Percentiles rank a stretch among this genome's conserved stretches.
Conservation (phyloP, 768 basidiomycete species). For the Tulasnella sp. region DNA sequence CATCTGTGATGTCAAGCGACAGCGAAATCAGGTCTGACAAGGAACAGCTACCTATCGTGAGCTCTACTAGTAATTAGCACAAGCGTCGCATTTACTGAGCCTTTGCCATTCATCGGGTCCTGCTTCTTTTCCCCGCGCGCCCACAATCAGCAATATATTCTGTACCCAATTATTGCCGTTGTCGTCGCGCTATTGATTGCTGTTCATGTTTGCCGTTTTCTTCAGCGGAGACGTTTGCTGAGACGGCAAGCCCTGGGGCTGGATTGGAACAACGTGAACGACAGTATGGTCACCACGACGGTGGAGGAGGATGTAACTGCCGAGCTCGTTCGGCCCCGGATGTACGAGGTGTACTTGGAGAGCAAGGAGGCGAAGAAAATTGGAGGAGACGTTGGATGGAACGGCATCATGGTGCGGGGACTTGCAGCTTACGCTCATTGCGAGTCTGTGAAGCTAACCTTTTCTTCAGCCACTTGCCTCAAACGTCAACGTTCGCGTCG, state of each 20-base stretch:
- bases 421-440: neutral
- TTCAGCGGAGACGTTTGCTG: neutral
- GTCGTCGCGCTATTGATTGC: neutral
- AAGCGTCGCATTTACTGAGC: neutral
- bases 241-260: neutral
- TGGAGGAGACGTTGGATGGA: neutral
- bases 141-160: neutral
- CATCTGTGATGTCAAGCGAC: neutral
- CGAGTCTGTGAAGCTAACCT: neutral
- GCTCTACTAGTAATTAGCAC: neutral
- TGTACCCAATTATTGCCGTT: neutral
- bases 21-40: neutral
- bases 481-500: neutral
- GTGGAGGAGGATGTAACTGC: neutral
- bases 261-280: neutral
- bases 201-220: neutral
- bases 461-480: neutral
- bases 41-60: neutral
- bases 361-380: neutral
- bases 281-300: too few relatives aligned
- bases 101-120: neutral
- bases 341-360: slow-evolving; percentile 3
- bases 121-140: neutral
- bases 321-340: neutral
- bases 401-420: neutral